These are phyloP conservation scores for Aspergillus sparsus DNA, from an alignment of 495 filamentous ascomycete genomes.

Conservation along the genomic window DNA sequence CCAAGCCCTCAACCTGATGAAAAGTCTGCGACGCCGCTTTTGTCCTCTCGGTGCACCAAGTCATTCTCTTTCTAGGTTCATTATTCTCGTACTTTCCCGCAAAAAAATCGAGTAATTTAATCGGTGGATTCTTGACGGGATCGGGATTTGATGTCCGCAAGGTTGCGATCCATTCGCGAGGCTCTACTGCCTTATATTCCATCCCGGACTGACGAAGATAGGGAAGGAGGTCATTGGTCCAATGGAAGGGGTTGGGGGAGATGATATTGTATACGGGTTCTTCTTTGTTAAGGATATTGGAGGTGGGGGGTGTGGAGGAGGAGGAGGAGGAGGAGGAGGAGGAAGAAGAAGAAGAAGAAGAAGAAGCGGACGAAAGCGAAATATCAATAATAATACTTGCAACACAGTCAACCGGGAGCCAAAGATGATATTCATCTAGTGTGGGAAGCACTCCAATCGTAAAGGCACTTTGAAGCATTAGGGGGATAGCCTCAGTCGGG, in stretches of 20 bases:
- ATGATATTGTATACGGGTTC: slow-evolving; percentile 27
- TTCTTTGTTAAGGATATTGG: not conserved
- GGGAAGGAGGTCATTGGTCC: slow-evolving; percentile 31
- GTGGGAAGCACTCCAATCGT: slow-evolving; percentile 53
- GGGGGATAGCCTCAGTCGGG: slow-evolving; percentile 61
- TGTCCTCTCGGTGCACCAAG: slow-evolving; percentile 25
- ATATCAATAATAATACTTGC: slow-evolving; percentile 24
- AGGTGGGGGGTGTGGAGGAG: not conserved
- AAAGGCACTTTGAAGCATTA: slow-evolving; percentile 53
- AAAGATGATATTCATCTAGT: slow-evolving; percentile 42
- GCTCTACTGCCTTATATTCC: slow-evolving; percentile 24
- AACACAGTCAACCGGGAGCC: slow-evolving; percentile 26
- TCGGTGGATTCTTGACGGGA: slow-evolving; percentile 39
- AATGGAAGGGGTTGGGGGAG: slow-evolving; percentile 30
- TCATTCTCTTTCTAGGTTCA: slow-evolving; percentile 3
- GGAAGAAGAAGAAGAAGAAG: too few relatives aligned
- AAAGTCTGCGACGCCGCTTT: slow-evolving; percentile 21
- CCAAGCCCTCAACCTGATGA: slow-evolving; percentile 14
- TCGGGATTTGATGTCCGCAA: slow-evolving; percentile 31
- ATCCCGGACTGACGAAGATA: slow-evolving; percentile 24
- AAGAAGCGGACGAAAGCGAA: slow-evolving; percentile 12
- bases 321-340: not conserved
- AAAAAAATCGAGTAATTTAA: slow-evolving; percentile 52
- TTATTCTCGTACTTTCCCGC: slow-evolving; percentile 26
- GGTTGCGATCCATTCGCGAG: slow-evolving; percentile 24